Evolutionary conservation across 768 basidiomycete genomes (phyloP).

Genomic region (Megacollybia marginata): DNA sequence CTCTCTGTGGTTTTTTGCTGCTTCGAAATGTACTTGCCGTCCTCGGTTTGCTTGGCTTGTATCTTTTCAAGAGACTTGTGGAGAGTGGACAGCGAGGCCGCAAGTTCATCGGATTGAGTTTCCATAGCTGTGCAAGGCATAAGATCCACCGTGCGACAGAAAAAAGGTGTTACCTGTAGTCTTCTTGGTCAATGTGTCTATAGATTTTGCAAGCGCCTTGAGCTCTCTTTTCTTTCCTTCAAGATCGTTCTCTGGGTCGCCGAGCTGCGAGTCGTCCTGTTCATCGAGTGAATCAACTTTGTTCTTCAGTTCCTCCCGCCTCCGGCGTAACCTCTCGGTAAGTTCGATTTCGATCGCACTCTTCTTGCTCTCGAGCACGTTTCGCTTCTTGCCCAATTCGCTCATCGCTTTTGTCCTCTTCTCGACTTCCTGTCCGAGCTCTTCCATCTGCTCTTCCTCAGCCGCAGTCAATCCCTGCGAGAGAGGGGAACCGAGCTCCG

Average conservation of each 20-base stretch:
- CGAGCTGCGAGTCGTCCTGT: conserved; percentile 28
- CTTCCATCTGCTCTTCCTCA: conserved; percentile 61
- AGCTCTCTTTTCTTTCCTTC: conserved; percentile 67
- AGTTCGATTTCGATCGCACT: conserved; percentile 88
- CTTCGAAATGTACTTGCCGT: conserved; percentile 77
- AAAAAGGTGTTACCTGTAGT: conserved; percentile 42
- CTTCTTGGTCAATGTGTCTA: conserved; percentile 55
- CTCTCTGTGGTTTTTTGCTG: conserved; percentile 95
- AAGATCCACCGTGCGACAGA: not conserved
- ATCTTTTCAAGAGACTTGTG: conserved; percentile 60
- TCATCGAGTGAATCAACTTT: conserved; percentile 76
- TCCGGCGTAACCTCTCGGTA: conserved; percentile 78
- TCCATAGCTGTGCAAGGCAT: conserved; percentile 48
- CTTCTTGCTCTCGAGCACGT: conserved; percentile 47
- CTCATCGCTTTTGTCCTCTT: conserved; percentile 61
- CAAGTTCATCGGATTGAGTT: conserved; percentile 60
- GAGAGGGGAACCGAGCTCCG: conserved; percentile 71
- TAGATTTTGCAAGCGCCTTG: conserved; percentile 53
- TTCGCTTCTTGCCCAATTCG: conserved; percentile 58
- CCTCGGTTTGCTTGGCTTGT: conserved; percentile 80
- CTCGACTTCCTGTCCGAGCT: conserved; percentile 72
- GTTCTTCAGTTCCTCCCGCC: conserved; percentile 67
- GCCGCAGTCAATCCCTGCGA: conserved; percentile 63
- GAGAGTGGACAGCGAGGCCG: conserved; percentile 58
- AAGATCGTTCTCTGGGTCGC: conserved; percentile 56